phyloP scores from a whole-genome alignment of 164 flowering plant species.

The Piper betle region DNA sequence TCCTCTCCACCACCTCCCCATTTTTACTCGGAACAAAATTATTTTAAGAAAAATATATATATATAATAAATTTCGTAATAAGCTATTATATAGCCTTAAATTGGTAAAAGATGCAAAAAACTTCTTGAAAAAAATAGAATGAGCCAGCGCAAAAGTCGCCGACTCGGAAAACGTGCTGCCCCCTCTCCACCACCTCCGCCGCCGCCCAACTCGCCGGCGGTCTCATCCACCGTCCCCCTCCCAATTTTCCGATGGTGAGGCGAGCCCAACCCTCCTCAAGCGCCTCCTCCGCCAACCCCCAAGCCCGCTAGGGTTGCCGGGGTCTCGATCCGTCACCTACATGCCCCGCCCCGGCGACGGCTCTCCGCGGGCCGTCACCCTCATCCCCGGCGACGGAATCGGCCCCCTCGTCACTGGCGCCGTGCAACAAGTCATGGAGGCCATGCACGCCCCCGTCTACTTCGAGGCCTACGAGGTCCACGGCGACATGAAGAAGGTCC shows the following conservation, averaged over 20 bases:
- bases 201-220: not conserved
- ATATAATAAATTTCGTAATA: no score
- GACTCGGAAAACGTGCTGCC: no score
- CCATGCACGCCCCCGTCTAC: slow-evolving; percentile 28
- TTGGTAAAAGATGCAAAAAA: no score
- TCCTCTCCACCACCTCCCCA: no score
- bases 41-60: no score
- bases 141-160: no score
- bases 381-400: slow-evolving; percentile 79
- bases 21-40: no score
- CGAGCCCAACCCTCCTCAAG: not conserved
- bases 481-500: slow-evolving; percentile 52
- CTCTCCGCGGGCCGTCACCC: slow-evolving; percentile 58
- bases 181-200: not conserved
- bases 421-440: slow-evolving; percentile 82
- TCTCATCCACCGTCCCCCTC: not conserved
- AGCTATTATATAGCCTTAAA: no score
- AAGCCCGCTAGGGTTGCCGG: not conserved
- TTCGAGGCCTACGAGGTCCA: slow-evolving; percentile 67
- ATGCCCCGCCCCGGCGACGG: slow-evolving; percentile 95
- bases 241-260: not conserved
- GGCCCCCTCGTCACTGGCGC: slow-evolving; percentile 76
- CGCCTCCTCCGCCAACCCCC: not conserved
- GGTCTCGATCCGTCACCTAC: slow-evolving; percentile 61
- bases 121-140: no score